phyloP scores from a whole-genome alignment of 257 asterid species.

The Solanum commersonii region DNA sequence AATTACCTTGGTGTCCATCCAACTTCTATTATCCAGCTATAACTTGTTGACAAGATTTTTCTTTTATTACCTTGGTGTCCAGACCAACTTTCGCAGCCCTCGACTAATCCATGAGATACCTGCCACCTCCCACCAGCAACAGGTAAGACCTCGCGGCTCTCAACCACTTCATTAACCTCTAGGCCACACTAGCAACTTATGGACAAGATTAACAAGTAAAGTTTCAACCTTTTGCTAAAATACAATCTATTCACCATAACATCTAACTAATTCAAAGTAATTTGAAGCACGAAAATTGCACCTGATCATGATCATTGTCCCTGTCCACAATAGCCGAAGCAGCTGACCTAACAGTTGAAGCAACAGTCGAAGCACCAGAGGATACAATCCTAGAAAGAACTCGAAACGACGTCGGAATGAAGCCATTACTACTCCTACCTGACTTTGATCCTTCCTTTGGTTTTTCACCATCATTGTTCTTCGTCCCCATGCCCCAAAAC shows the following conservation, averaged over 20 bases:
- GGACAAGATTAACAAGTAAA: background rate
- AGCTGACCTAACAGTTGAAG: conserved; percentile 78
- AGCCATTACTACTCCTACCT: conserved; percentile 31
- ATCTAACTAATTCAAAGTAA: background rate
- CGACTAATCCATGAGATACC: background rate
- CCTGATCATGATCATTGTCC: conserved; percentile 65
- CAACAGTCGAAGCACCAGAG: conserved; percentile 70
- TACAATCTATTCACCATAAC: background rate
- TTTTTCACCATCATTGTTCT: conserved; percentile 58
- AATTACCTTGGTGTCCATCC: too few relatives aligned
- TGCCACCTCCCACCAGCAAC: background rate
- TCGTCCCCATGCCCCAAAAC: conserved; percentile 15
- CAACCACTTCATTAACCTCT: background rate
- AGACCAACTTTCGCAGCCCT: background rate
- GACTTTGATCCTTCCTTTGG: conserved; percentile 8
- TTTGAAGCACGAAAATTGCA: background rate
- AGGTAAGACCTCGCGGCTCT: background rate
- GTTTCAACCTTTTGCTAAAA: background rate
- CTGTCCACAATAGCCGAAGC: conserved; percentile 78
- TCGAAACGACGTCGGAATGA: conserved; percentile 58
- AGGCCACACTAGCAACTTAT: background rate
- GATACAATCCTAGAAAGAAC: conserved; percentile 70
- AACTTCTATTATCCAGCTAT: background rate
- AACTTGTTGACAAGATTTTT: background rate
- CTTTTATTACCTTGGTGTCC: background rate